phyloP scores from a whole-genome alignment of 768 basidiomycete genomes.

The Boletus reticuloceps region DNA sequence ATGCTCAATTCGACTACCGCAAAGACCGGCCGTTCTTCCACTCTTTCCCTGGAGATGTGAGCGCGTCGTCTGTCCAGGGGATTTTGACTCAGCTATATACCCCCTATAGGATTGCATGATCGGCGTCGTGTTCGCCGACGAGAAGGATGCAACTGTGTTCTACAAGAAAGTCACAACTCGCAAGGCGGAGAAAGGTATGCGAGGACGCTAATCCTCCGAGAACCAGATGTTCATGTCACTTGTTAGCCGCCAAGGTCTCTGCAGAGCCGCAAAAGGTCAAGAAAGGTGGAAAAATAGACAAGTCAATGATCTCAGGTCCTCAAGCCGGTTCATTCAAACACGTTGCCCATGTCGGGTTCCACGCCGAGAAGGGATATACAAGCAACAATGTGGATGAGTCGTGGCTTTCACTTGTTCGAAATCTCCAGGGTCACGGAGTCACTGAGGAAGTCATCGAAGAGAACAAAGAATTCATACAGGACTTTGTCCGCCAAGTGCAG shows the following conservation, averaged over 20 bases:
- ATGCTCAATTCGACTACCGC: conserved; percentile 74
- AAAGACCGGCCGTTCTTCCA: conserved; percentile 90
- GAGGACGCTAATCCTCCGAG: neutral
- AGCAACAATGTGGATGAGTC: conserved; percentile 86
- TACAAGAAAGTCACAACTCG: conserved; percentile 78
- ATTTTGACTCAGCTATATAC: neutral
- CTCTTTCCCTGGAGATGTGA: conserved; percentile 88
- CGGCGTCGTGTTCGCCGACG: conserved; percentile 86
- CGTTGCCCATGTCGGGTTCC: conserved; percentile 94
- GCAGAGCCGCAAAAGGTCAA: conserved; percentile 52
- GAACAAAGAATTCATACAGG: conserved; percentile 88
- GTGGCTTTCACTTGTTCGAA: conserved; percentile 73
- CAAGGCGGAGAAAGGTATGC: conserved; percentile 59
- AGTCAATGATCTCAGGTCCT: conserved; percentile 88
- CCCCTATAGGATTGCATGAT: conserved; percentile 76
- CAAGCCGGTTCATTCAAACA: conserved; percentile 79
- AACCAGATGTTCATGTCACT: conserved; percentile 1
- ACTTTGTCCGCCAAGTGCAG: conserved; percentile 60
- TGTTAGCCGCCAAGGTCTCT: conserved; percentile 43
- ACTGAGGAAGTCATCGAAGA: conserved; percentile 64
- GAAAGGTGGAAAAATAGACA: conserved; percentile 83
- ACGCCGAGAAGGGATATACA: conserved; percentile 81
- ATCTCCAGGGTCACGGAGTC: conserved; percentile 65
- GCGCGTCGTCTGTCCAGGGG: conserved; percentile 34
- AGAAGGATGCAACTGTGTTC: conserved; percentile 79